Evolutionary conservation across 2,329 filamentous ascomycete genomes (phyloP), one percentile per base, ranked within the genome.

Genomic region (Anthostomella pinea): DNA sequence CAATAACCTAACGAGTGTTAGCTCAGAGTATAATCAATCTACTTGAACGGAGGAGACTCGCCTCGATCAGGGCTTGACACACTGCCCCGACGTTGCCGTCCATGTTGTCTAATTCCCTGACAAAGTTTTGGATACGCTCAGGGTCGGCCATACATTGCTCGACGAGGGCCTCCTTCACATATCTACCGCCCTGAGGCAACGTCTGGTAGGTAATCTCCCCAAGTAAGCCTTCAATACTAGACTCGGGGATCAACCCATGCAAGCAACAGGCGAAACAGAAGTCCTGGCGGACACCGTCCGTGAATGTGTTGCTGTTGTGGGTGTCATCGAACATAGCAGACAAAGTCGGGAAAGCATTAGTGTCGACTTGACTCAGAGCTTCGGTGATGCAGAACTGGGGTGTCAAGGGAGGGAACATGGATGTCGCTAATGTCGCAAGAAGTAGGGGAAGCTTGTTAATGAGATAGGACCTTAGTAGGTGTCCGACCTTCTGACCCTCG

Each of bases 251-350:
- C n/a, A 98, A 69, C 1, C 82, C 81, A 59, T 97, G 90, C 24
- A 96, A 72, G 36, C 87, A 87, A 57, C 93, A 98, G 1, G 91
- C 83, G 46, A 94, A 93, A 25, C 95, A 77, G 49, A 97, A 97
- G 43, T 96, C 76, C 40, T 79, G 75, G 11, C 76, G 68, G 8
- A 78, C 74, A 26, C 70, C 77, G 39, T 80, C 75, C 0, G 76
- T 78, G 38, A 77, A 74, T 0, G 71, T 71, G 39, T 73, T 77
- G 40, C 68, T 73, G 41, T 67, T 74, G 70, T 65, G 85, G 15
- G 68, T 70, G 35, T 75, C 72, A 38, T 77, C 71, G 49, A 79
- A 79, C 71, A 80, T 77, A 30, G 70, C 67, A 3, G 75, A 76
- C 3, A 77, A 63, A 2, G 74, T 78, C 0, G 76, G 75, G 43